Conservation (phyloP, 1,284 basidiomycete genomes). For the Moesziomyces sp. region DNA sequence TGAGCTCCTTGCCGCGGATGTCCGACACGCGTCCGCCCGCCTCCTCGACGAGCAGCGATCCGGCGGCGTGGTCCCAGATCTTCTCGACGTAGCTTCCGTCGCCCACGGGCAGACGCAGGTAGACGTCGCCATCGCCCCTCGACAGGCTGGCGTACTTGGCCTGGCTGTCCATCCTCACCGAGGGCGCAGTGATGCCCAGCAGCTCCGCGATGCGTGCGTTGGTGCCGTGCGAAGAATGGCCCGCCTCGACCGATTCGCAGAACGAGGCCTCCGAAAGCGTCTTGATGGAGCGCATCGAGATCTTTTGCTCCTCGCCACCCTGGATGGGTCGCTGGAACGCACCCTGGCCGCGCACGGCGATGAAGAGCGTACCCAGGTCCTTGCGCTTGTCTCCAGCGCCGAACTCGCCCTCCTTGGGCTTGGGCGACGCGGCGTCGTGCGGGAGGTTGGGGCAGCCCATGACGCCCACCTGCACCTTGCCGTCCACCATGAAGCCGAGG, state of each 20-base stretch:
- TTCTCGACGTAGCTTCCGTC: slow-evolving; percentile 85
- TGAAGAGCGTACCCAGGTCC: slow-evolving; percentile 63
- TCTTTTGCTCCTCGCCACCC: slow-evolving; percentile 44
- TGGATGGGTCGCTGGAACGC: slow-evolving; percentile 59
- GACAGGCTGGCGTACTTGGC: slow-evolving; percentile 92
- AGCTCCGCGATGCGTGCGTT: slow-evolving; percentile 77
- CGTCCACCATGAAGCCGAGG: slow-evolving; percentile 86
- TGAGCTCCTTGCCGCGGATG: slow-evolving; percentile 79
- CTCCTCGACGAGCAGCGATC: slow-evolving; percentile 85
- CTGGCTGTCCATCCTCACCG: slow-evolving; percentile 95
- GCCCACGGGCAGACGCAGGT: slow-evolving; percentile 86
- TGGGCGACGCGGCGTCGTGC: slow-evolving; percentile 69
- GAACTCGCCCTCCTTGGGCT: slow-evolving; percentile 64
- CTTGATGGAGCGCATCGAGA: slow-evolving; percentile 58
- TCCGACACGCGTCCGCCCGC: slow-evolving; percentile 88
- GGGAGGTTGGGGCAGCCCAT: slow-evolving; percentile 94
- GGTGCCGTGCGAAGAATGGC: slow-evolving; percentile 89
- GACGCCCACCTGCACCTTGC: slow-evolving; percentile 78
- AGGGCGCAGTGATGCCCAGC: slow-evolving; percentile 76
- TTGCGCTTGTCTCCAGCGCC: slow-evolving; percentile 38
- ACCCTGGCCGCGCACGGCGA: slow-evolving; percentile 61
- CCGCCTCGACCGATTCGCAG: slow-evolving; percentile 92
- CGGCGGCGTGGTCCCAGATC: slow-evolving; percentile 96
- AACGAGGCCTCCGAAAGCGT: slow-evolving; percentile 74
- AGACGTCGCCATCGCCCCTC: slow-evolving; percentile 87